phyloP scores from a whole-genome alignment of 176 grass and related monocot genomes.

The Lolium perenne region DNA sequence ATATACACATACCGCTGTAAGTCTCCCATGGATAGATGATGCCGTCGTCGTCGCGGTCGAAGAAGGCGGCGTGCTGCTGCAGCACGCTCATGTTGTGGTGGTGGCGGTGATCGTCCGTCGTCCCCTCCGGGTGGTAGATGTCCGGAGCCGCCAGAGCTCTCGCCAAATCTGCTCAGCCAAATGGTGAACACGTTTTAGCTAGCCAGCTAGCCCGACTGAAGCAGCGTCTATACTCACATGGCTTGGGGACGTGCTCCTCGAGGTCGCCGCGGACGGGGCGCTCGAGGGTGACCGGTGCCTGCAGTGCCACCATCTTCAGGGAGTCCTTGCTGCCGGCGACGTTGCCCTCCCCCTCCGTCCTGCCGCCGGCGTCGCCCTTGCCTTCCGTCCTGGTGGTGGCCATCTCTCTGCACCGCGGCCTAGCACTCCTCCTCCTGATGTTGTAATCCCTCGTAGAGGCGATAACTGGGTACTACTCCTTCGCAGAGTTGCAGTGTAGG shows the following conservation, averaged over 20 bases:
- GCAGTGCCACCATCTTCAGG: slow-evolving; percentile 65
- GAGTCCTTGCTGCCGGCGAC: slow-evolving; percentile 49
- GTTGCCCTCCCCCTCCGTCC: too few species aligned
- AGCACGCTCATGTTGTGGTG: slow-evolving; percentile 71
- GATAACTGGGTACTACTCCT: too few species aligned
- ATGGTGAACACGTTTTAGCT: neutral
- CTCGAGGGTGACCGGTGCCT: slow-evolving; percentile 78
- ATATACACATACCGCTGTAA: neutral
- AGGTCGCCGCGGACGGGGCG: slow-evolving; percentile 79
- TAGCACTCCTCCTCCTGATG: too few species aligned
- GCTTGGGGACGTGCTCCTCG: slow-evolving; percentile 80
- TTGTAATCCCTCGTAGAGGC: too few species aligned
- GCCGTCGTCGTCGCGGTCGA: slow-evolving; percentile 78
- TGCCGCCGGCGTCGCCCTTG: neutral
- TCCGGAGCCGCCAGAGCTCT: slow-evolving; percentile 76
- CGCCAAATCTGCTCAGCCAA: slow-evolving; percentile 59
- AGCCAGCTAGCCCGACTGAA: too few species aligned
- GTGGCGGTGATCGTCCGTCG: slow-evolving; percentile 50
- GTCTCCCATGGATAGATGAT: slow-evolving; percentile 95
- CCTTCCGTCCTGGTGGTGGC: neutral
- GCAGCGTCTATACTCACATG: slow-evolving; percentile 53
- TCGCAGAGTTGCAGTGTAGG: neutral
- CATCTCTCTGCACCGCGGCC: too few species aligned
- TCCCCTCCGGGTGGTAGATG: slow-evolving; percentile 87
- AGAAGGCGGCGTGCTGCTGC: slow-evolving; percentile 94